Conservation (phyloP, 257 asterid genomes). For the Thymus mandschuricus region DNA sequence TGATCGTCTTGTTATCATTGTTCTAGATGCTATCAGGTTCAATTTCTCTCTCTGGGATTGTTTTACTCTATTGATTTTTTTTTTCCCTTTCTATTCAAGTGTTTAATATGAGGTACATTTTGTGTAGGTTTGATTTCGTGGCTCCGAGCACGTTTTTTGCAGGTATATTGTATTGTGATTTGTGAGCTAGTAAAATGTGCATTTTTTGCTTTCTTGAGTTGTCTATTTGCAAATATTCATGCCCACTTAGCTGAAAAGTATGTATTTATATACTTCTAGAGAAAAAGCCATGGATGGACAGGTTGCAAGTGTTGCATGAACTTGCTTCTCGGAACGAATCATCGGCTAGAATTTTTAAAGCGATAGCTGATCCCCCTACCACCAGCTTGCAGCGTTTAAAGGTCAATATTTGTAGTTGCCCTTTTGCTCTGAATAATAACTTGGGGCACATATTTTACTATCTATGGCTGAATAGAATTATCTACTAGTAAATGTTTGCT, state of each 20-base stretch:
- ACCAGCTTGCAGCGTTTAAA: slow-evolving; percentile 95
- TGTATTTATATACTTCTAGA: slow-evolving; percentile 41
- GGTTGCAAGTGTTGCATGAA: slow-evolving; percentile 67
- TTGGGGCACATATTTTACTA: not conserved
- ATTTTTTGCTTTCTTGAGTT: slow-evolving; percentile 14
- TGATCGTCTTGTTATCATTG: slow-evolving; percentile 77
- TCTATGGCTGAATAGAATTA: not conserved
- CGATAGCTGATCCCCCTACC: slow-evolving; percentile 96
- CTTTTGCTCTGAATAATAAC: slow-evolving; percentile 17
- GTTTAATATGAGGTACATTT: slow-evolving; percentile 17
- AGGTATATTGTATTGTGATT: slow-evolving; percentile 42
- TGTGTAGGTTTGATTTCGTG: slow-evolving; percentile 82
- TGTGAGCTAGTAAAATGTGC: slow-evolving; percentile 9
- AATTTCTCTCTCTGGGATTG: not conserved
- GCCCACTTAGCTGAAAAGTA: not conserved
- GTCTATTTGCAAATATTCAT: slow-evolving; percentile 14
- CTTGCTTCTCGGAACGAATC: slow-evolving; percentile 64
- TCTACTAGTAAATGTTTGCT: not conserved
- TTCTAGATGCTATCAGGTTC: slow-evolving; percentile 95
- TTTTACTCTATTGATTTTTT: slow-evolving; percentile 16
- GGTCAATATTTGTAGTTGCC: slow-evolving; percentile 44
- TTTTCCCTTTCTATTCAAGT: not conserved
- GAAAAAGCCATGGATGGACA: slow-evolving; percentile 97
- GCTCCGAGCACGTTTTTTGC: slow-evolving; percentile 86
- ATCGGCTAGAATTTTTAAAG: slow-evolving; percentile 82